Percentiles rank a stretch among this genome's conserved stretches.
Evolutionary conservation across 306 rosid genomes (phyloP).

Genomic region (Geum urbanum): DNA sequence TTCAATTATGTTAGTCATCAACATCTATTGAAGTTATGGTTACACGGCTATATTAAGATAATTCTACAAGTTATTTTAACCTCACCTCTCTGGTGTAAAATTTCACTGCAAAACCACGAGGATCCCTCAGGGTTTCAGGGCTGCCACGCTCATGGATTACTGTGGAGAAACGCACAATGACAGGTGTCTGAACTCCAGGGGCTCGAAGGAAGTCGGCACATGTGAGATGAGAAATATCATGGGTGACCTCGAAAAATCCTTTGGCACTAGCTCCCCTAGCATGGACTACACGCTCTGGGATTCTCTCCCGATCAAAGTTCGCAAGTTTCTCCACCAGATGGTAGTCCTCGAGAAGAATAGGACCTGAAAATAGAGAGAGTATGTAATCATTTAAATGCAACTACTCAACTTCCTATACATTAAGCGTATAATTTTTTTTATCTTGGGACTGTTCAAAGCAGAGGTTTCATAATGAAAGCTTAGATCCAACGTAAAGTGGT

Average conservation of each 20-base stretch:
- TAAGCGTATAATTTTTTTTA: neutral
- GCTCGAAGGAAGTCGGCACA: conserved; percentile 95
- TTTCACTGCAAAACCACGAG: conserved; percentile 85
- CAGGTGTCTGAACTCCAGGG: conserved; percentile 95
- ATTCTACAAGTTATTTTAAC: neutral
- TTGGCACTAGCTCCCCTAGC: conserved; percentile 99
- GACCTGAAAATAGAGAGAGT: conserved; percentile 50
- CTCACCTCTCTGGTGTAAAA: conserved; percentile 87
- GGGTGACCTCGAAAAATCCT: conserved; percentile 98
- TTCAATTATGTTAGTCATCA: neutral
- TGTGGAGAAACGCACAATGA: conserved; percentile 89
- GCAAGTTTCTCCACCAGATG: conserved; percentile 93
- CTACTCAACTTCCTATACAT: neutral
- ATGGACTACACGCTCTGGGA: conserved; percentile 95
- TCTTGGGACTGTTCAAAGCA: too few species aligned
- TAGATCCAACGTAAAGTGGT: too few species aligned
- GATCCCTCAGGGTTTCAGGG: conserved; percentile 89
- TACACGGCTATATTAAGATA: neutral
- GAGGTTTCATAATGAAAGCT: too few species aligned
- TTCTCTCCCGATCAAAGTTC: conserved; percentile 78
- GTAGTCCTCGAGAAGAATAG: conserved; percentile 90
- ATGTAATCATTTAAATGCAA: neutral
- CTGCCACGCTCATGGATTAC: conserved; percentile 97
- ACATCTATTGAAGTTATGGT: neutral
- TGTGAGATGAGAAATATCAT: conserved; percentile 71